Conservation (phyloP, 2,329 filamentous ascomycete species). For the Fusarium sp. region DNA sequence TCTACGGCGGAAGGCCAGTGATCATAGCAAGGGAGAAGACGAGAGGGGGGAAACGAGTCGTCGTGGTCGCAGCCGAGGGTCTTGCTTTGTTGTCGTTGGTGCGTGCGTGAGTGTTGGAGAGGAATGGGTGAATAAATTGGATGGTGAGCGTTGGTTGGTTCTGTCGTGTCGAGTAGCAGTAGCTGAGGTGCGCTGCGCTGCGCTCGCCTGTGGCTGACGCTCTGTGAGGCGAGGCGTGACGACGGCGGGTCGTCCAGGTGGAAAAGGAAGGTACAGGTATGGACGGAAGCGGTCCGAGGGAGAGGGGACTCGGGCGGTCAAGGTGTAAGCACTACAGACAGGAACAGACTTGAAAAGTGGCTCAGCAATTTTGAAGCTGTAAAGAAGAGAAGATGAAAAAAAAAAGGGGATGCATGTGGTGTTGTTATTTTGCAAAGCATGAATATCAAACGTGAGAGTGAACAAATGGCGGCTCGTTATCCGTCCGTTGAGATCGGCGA, state of each 20-base stretch:
- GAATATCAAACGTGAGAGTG: neutral
- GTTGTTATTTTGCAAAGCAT: neutral
- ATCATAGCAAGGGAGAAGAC: slow-evolving; percentile 37
- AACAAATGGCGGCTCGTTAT: neutral
- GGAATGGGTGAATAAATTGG: slow-evolving; percentile 10
- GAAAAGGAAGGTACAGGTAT: slow-evolving; percentile 9
- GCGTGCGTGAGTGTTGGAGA: neutral
- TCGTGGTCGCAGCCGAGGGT: slow-evolving; percentile 4
- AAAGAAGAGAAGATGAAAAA: neutral
- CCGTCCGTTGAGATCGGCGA: neutral
- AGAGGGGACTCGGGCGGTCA: neutral
- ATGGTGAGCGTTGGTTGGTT: slow-evolving; percentile 15
- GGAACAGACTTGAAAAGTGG: slow-evolving; percentile 5
- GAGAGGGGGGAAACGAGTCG: neutral
- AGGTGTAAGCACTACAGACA: neutral
- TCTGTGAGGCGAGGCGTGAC: slow-evolving; percentile 21
- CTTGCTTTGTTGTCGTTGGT: neutral
- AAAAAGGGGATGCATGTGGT: neutral
- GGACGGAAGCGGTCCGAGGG: neutral
- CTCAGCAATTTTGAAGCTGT: neutral
- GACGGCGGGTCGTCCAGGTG: slow-evolving; percentile 20
- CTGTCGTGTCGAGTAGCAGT: neutral
- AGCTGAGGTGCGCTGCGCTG: slow-evolving; percentile 5
- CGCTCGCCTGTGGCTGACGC: slow-evolving; percentile 28
- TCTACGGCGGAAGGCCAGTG: slow-evolving; percentile 33